Evolutionary conservation across 352 stramenopile species (phyloP).

Genomic region (Globisporangium cylindrosporum): DNA sequence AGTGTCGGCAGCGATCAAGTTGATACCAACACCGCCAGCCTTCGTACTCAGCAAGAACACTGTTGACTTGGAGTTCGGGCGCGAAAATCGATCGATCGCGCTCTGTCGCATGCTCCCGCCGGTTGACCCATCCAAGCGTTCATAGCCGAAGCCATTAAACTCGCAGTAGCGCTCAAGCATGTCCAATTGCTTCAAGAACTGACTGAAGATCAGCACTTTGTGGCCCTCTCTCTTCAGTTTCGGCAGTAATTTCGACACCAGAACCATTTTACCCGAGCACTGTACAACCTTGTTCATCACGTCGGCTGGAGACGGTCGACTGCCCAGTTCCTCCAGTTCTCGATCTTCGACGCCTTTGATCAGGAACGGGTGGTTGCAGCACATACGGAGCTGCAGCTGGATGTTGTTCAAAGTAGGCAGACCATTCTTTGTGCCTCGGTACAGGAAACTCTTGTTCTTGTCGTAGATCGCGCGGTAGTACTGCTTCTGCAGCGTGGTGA

Average conservation of each 20-base stretch:
- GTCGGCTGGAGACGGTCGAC: conserved; percentile 35
- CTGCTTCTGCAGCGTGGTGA: conserved; percentile 98
- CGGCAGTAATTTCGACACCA: conserved; percentile 88
- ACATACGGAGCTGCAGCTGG: conserved; percentile 99
- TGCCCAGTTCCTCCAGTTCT: conserved; percentile 75
- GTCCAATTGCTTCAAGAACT: conserved; percentile 93
- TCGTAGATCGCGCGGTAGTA: conserved; percentile 99
- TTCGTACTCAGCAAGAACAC: conserved; percentile 98
- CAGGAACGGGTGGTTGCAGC: conserved; percentile 99
- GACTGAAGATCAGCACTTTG: conserved; percentile 96
- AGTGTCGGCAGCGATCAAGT: conserved; percentile 97
- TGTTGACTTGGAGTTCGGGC: conserved; percentile 94
- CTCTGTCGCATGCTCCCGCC: conserved; percentile 87
- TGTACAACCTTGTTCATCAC: conserved; percentile 86
- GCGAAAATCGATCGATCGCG: conserved; percentile 97
- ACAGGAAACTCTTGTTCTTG: conserved; percentile 98
- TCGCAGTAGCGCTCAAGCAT: conserved; percentile 93
- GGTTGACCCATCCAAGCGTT: conserved; percentile 90
- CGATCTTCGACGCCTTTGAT: conserved; percentile 93
- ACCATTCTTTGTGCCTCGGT: conserved; percentile 82
- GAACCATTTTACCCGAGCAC: conserved; percentile 85
- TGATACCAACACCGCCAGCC: conserved; percentile 98
- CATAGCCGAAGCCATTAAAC: conserved; percentile 84
- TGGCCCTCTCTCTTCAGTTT: conserved; percentile 92
- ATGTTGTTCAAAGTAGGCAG: conserved; percentile 97